Conservation (phyloP, 345 rosid species). For the Turnera subulata region DNA sequence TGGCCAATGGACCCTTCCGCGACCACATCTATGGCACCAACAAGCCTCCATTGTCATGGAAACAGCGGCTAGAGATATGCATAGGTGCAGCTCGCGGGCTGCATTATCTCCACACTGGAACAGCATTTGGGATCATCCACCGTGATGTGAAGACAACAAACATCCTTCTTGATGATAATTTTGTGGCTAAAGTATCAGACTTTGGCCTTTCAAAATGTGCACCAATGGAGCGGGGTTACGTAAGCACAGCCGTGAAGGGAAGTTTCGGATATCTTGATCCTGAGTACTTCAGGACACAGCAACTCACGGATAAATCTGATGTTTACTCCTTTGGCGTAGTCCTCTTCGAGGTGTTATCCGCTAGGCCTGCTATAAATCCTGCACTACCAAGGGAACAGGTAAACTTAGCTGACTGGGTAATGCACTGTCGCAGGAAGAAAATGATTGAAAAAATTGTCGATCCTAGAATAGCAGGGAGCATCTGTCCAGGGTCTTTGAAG, state of each 20-base stretch:
- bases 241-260: conserved; percentile 86
- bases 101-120: conserved; percentile 79
- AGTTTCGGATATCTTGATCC: conserved; percentile 90
- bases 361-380: conserved; percentile 68
- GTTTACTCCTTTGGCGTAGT: conserved; percentile 89
- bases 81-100: conserved; percentile 79
- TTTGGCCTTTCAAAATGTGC: conserved; percentile 81
- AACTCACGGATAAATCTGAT: conserved; percentile 79
- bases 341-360: conserved; percentile 71
- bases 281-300: conserved; percentile 78
- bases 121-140: conserved; percentile 75
- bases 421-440: conserved; percentile 62
- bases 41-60: conserved; percentile 60
- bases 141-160: conserved; percentile 86
- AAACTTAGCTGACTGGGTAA: conserved; percentile 76
- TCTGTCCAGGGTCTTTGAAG: conserved; percentile 46
- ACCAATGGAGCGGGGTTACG: conserved; percentile 60
- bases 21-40: conserved; percentile 72
- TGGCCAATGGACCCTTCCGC: conserved; percentile 79
- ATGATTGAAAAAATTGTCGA: conserved; percentile 60
- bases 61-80: conserved; percentile 74
- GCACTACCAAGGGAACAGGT: conserved; percentile 65
- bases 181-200: conserved; percentile 69
- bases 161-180: conserved; percentile 78
- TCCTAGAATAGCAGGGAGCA: conserved; percentile 43